A percentile compares a stretch with the other conserved stretches of the same genome.
These are phyloP conservation scores for Fagus sylvatica DNA, from an alignment of 306 rosid genomes.

Conservation along the genomic window DNA sequence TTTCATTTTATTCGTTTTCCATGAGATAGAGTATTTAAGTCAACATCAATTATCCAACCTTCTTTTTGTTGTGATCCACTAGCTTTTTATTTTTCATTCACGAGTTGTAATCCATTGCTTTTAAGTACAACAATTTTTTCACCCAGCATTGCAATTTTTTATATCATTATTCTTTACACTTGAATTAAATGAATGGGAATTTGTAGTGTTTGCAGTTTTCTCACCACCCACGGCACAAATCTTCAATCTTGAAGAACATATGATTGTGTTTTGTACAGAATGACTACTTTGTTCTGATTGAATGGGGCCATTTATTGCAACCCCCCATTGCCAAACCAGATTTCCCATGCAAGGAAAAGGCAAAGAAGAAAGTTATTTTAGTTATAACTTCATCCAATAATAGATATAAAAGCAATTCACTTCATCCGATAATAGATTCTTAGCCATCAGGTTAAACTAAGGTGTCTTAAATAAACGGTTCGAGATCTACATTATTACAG, in stretches of 20 bases:
- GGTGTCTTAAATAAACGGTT: background rate
- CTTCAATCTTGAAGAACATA: constrained; percentile 2
- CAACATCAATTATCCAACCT: constrained; percentile 24
- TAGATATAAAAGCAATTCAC: background rate
- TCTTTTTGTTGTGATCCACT: constrained; percentile 16
- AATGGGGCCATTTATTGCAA: background rate
- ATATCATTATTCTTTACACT: constrained; percentile 12
- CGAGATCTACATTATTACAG: constrained; percentile 20
- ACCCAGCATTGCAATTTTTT: constrained; percentile 32
- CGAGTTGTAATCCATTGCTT: constrained; percentile 3
- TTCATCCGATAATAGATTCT: background rate
- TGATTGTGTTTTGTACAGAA: background rate
- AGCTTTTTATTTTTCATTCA: constrained; percentile 1
- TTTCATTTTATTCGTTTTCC: constrained; percentile 16
- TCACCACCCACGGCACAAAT: constrained; percentile 5
- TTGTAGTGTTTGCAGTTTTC: constrained; percentile 12
- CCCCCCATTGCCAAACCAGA: background rate
- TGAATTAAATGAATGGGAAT: constrained; percentile 21
- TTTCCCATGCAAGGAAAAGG: too few relatives aligned
- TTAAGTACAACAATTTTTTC: too few relatives aligned
- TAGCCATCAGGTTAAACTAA: background rate
- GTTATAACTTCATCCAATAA: background rate
- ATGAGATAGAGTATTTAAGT: constrained; percentile 7
- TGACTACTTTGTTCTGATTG: background rate
- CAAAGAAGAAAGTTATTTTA: background rate